These are phyloP conservation scores for Astragalus membranaceus DNA, from an alignment of 306 rosid genomes.

Conservation along the genomic window DNA sequence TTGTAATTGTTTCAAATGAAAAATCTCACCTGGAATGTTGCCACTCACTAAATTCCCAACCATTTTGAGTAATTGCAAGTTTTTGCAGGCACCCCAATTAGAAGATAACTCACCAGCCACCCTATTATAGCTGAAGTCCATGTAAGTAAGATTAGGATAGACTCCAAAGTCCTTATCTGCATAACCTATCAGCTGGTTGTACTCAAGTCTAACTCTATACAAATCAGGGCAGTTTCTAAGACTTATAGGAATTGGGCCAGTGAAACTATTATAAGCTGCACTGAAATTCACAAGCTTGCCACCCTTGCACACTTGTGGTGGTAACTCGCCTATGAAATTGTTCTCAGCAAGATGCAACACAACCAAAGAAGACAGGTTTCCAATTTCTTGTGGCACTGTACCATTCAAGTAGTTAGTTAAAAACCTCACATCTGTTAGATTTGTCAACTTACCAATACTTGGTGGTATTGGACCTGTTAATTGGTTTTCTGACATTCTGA, in stretches of 20 bases:
- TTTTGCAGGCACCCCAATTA: conserved; percentile 43
- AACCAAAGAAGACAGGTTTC: conserved; percentile 41
- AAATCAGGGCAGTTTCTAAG: conserved; percentile 36
- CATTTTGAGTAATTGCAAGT: conserved; percentile 26
- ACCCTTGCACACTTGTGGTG: conserved; percentile 43
- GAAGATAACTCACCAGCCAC: conserved; percentile 32
- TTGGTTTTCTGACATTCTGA: conserved; percentile 31
- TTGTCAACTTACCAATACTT: conserved; percentile 33
- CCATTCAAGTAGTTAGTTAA: conserved; percentile 33
- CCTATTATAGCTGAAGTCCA: conserved; percentile 47
- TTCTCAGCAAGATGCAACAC: conserved; percentile 49
- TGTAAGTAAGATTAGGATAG: conserved; percentile 45
- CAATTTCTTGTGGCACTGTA: conserved; percentile 36
- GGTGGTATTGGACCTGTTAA: conserved; percentile 42
- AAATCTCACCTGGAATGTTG: conserved; percentile 39
- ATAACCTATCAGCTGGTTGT: conserved; percentile 34
- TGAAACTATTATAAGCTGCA: conserved; percentile 40
- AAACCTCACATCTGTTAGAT: conserved; percentile 32
- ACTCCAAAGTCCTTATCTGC: conserved; percentile 46
- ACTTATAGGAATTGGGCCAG: conserved; percentile 43
- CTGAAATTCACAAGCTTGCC: conserved; percentile 45
- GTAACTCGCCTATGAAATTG: conserved; percentile 46
- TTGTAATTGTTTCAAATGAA: conserved; percentile 18
- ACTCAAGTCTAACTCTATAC: conserved; percentile 40
- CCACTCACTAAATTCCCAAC: conserved; percentile 41